Evolutionary conservation across 2,329 filamentous ascomycete species (phyloP).

Genomic region (Pseudonectria buxi): DNA sequence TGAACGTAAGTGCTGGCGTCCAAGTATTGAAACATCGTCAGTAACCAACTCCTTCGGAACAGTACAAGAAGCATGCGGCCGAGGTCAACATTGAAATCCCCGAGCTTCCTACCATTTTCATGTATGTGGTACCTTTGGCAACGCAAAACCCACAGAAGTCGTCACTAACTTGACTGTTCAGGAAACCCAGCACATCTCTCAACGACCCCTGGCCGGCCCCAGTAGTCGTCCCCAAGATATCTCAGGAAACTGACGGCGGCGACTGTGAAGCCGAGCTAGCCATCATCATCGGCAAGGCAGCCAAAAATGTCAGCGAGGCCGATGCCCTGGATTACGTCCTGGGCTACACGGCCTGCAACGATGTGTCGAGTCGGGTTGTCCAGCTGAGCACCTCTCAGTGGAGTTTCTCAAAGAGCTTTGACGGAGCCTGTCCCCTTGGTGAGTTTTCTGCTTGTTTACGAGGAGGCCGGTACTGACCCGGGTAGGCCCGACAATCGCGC

Average conservation of each 20-base stretch:
- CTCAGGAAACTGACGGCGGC: conserved; percentile 43
- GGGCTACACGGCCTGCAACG: conserved; percentile 58
- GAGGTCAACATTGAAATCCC: conserved; percentile 48
- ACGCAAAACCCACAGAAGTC: background rate
- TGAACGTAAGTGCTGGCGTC: conserved; percentile 45
- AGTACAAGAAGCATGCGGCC: conserved; percentile 33
- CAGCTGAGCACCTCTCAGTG: conserved; percentile 22
- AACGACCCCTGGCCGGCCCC: conserved; percentile 47
- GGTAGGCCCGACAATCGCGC: conserved; percentile 59
- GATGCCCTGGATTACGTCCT: conserved; percentile 54
- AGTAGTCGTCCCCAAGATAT: conserved; percentile 43
- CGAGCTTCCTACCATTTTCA: conserved; percentile 48
- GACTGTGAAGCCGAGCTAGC: conserved; percentile 56
- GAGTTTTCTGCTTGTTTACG: background rate
- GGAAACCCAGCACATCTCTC: conserved; percentile 48
- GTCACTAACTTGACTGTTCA: conserved; percentile 1
- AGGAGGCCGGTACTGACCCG: conserved; percentile 1
- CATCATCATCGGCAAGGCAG: conserved; percentile 45
- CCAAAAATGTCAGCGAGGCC: conserved; percentile 47
- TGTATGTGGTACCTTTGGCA: conserved; percentile 23
- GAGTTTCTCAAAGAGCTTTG: conserved; percentile 52
- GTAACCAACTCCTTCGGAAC: conserved; percentile 7
- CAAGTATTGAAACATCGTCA: conserved; percentile 29
- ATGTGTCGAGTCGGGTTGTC: conserved; percentile 42
- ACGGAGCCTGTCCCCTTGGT: conserved; percentile 46